Evolutionary conservation across 768 basidiomycete genomes (phyloP), one percentile per base, ranked within the genome.

Genomic region (Lentinus tigrinus): DNA sequence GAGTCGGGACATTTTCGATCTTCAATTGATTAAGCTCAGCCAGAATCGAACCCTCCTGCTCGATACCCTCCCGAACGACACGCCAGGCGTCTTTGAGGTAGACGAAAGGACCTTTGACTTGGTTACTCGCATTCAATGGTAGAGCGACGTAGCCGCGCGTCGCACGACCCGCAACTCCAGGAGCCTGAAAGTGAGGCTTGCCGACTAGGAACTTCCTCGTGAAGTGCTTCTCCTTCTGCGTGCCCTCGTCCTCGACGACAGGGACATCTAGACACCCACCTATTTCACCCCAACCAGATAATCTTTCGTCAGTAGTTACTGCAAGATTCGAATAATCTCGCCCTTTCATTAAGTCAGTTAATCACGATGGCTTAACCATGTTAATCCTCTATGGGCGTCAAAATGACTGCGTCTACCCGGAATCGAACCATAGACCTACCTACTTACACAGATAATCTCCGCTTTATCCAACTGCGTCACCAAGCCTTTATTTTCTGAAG

Each of bases 51-150:
- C 54, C 54, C n/a, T 54, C 54, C 42, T 40, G 23, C 47, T 49
- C 23, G 6, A 47, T 38, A 2, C 37, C 36, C 7, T 36, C 34
- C 21, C 47, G 54, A 5, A 26, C 54, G 13, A 54, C 36, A 9
- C 54, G 44, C 54, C 54, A 54, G n/a, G 44, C 13, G 19, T 54
- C 54, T 16, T 54, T 54, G 4, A 54, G 44, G 23, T 47, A 54
- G 3, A 54, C 54, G 44, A 39, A 28, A 4, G 34, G n/a, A 16
- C 36, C 17, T 16, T 17, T 4, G 21, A 16, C 4, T 10, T 54
- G 6, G 23, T n/a, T n/a, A 14, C 19, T 42, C 16, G n/a, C 40
- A 8, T 37, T 34, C 7, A 28, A 4, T 17, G 46, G 44, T 7
- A 47, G 38, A 11, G 55, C 49, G 17, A 49, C 16, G 17, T 47